Evolutionary conservation across 148 eudicot genomes (phyloP).

Genomic region (Mesembryanthemum crystallinum): DNA sequence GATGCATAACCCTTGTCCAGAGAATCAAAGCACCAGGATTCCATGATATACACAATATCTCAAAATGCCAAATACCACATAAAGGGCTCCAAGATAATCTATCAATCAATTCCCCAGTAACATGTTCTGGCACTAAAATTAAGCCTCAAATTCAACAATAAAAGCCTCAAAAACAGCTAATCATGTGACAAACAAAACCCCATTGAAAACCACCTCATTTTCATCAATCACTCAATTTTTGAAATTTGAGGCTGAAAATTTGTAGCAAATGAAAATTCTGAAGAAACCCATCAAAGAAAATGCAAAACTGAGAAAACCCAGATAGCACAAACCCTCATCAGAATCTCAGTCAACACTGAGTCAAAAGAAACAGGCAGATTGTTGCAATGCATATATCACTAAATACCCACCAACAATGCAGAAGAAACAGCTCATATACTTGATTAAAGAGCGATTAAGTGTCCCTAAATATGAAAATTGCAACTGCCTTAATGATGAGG

Average conservation of each 20-base stretch:
- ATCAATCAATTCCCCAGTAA: not conserved
- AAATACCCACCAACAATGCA: slow-evolving; percentile 8
- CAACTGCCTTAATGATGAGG: slow-evolving; percentile 24
- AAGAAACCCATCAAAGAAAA: slow-evolving; percentile 26
- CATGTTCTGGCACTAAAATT: slow-evolving; percentile 9
- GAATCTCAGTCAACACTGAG: slow-evolving; percentile 2
- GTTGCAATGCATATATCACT: slow-evolving; percentile 3
- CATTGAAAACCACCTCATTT: slow-evolving; percentile 3
- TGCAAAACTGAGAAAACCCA: slow-evolving; percentile 22
- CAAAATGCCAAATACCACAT: slow-evolving; percentile 5
- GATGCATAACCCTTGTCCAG: slow-evolving; percentile 35
- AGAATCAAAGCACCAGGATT: slow-evolving; percentile 51
- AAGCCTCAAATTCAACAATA: slow-evolving; percentile 1
- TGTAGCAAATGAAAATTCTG: slow-evolving; percentile 8
- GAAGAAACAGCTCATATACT: not conserved
- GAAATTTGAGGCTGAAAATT: slow-evolving; percentile 22
- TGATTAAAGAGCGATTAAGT: slow-evolving; percentile 19
- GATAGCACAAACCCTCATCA: slow-evolving; percentile 14
- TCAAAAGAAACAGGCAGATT: not conserved
- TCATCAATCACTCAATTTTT: not conserved
- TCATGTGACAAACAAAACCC: slow-evolving; percentile 8
- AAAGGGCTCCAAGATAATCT: not conserved
- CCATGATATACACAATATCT: slow-evolving; percentile 33
- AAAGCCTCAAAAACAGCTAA: not conserved
- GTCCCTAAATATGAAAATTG: not conserved